A percentile compares a stretch with the other conserved stretches of the same genome.
Conservation (phyloP, 2,329 filamentous ascomycete genomes). For the Alternaria viburni region DNA sequence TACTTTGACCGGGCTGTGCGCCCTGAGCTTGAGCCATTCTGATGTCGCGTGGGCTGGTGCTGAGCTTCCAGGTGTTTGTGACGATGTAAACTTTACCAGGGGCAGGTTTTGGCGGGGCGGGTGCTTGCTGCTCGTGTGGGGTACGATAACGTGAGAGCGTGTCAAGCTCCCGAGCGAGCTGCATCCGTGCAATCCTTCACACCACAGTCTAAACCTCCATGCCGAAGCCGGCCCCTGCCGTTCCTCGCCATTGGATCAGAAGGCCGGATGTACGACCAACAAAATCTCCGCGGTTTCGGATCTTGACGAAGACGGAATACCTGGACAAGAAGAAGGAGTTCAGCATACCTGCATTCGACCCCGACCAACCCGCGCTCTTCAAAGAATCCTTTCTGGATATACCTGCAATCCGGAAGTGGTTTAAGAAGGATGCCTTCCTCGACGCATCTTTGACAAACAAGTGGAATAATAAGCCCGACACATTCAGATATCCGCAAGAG, state of each 20-base stretch:
- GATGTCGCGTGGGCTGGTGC: neutral
- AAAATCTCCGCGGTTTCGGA: neutral
- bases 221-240: neutral
- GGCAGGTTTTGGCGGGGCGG: constrained; percentile 31
- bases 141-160: constrained; percentile 31
- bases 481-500: constrained; percentile 10
- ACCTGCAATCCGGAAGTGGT: constrained; percentile 44
- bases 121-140: constrained; percentile 10
- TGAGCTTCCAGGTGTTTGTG: constrained; percentile 6
- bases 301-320: constrained; percentile 10
- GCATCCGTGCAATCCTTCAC: neutral
- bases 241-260: neutral
- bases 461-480: neutral
- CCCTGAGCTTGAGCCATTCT: constrained; percentile 33
- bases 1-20: constrained; percentile 40
- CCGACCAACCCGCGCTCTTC: constrained; percentile 30
- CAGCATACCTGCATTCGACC: constrained; percentile 21
- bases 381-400: constrained; percentile 24
- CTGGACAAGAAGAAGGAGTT: constrained; percentile 6
- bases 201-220: neutral
- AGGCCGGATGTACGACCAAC: neutral
- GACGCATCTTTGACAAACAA: neutral
- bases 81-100: constrained; percentile 16
- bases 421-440: constrained; percentile 6
- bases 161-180: constrained; percentile 9